A percentile compares a stretch with the other conserved stretches of the same genome.
Evolutionary conservation across 495 filamentous ascomycete species (phyloP).

Genomic region (Aspergillus egyptiacus): DNA sequence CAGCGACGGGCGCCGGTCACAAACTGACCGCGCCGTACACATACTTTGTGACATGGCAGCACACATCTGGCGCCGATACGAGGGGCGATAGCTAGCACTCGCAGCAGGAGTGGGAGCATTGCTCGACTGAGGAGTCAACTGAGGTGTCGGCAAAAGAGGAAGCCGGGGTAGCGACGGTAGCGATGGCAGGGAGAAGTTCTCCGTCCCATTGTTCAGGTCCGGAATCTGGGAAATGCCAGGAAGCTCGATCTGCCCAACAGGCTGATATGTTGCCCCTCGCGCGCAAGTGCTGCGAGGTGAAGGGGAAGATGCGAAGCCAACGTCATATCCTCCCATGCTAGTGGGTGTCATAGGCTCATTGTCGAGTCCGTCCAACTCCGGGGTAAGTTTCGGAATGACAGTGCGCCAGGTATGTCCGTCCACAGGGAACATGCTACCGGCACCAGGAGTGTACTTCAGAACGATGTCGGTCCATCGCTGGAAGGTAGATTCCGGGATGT

Average conservation of each 20-base stretch:
- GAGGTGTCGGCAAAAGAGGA: conserved; percentile 69
- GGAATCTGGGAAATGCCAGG: conserved; percentile 32
- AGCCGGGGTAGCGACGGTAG: conserved; percentile 52
- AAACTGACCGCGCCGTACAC: conserved; percentile 57
- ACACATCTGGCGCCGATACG: conserved; percentile 63
- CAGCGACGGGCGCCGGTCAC: conserved; percentile 44
- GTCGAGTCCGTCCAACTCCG: conserved; percentile 49
- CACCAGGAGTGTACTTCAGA: conserved; percentile 68
- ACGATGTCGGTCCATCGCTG: conserved; percentile 90
- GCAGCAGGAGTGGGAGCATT: conserved; percentile 84
- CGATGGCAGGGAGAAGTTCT: conserved; percentile 25
- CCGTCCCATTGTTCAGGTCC: conserved; percentile 46
- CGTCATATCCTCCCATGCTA: conserved; percentile 28
- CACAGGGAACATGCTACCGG: conserved; percentile 24
- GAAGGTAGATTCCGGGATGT: conserved; percentile 82
- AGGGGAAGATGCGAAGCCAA: conserved; percentile 23
- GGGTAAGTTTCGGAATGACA: conserved; percentile 70
- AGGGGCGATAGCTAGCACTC: conserved; percentile 56
- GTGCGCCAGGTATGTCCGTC: conserved; percentile 61
- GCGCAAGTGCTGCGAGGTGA: conserved; percentile 31
- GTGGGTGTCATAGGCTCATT: conserved; percentile 29
- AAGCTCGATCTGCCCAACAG: conserved; percentile 17
- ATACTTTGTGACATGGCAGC: conserved; percentile 69
- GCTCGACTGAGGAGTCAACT: conserved; percentile 70
- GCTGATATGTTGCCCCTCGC: conserved; percentile 6